Percentiles rank a stretch among this genome's conserved stretches.
Evolutionary conservation across 2,329 filamentous ascomycete genomes (phyloP).

Genomic region (Piedraia hortae): DNA sequence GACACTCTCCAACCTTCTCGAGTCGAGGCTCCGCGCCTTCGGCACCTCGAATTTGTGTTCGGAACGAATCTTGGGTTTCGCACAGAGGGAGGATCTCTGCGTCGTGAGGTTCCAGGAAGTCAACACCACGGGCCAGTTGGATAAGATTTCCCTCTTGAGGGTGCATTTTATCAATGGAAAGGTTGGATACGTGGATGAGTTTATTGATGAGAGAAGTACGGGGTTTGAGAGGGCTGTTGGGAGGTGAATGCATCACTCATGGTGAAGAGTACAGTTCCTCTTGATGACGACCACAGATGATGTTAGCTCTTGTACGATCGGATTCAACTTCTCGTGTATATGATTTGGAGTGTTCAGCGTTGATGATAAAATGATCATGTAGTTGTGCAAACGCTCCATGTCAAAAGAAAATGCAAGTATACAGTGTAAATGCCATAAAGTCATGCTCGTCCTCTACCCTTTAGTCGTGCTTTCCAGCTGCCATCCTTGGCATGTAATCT

Average conservation of each 20-base stretch:
- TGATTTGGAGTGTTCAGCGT: no score
- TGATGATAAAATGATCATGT: no score
- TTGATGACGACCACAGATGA: no score
- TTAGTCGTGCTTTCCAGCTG: no score
- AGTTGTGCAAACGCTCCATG: no score
- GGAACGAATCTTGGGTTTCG: slow-evolving; percentile 3
- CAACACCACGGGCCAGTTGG: slow-evolving; percentile 2
- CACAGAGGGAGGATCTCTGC: slow-evolving; percentile 3
- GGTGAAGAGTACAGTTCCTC: no score
- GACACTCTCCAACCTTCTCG: slow-evolving; percentile 2
- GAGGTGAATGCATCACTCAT: no score
- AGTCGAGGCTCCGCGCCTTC: slow-evolving; percentile 2
- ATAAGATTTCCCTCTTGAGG: slow-evolving; percentile 3
- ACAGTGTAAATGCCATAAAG: no score
- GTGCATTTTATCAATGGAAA: slow-evolving; percentile 2
- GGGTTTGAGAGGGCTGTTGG: slow-evolving; percentile 4
- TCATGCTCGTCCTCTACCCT: no score
- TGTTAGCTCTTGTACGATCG: no score
- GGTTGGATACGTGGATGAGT: slow-evolving; percentile 3
- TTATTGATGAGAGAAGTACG: slow-evolving; percentile 2
- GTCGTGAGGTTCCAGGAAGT: slow-evolving; percentile 3
- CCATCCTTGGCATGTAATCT: slow-evolving; percentile 1
- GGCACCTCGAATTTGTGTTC: slow-evolving; percentile 3
- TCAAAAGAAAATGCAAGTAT: no score
- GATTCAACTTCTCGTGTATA: no score